These are phyloP conservation scores for Fusarium tricinctum DNA, from an alignment of 2,329 filamentous ascomycete species.

Conservation along the genomic window DNA sequence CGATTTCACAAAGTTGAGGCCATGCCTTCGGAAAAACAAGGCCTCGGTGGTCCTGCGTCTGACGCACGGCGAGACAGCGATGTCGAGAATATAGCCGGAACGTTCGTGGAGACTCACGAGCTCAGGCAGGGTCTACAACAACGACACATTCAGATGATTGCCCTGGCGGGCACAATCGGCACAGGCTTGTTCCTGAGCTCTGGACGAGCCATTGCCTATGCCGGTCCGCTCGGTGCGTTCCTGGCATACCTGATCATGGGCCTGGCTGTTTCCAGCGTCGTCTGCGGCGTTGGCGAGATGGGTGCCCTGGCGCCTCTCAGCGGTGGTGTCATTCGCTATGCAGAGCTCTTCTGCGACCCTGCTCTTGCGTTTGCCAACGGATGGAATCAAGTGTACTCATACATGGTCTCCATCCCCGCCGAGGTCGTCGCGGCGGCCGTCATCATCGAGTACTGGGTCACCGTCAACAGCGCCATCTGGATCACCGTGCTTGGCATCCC, in stretches of 20 bases:
- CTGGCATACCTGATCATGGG: conserved; percentile 4
- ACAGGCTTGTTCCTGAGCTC: conserved; percentile 15
- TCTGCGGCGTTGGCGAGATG: conserved; percentile 17
- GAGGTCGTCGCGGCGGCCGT: conserved; percentile 18
- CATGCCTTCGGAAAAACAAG: conserved; percentile 4
- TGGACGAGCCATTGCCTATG: conserved; percentile 1
- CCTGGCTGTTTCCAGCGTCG: not conserved
- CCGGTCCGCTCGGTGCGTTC: conserved; percentile 7
- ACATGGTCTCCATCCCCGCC: conserved; percentile 5
- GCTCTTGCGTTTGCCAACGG: conserved; percentile 10
- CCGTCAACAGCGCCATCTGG: conserved; percentile 15
- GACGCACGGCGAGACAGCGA: not conserved
- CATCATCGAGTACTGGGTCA: conserved; percentile 15
- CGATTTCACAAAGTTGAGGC: not conserved
- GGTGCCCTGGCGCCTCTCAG: conserved; percentile 10
- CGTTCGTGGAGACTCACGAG: not conserved
- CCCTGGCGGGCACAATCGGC: conserved; percentile 5
- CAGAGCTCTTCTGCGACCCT: conserved; percentile 10
- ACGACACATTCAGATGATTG: conserved; percentile 21
- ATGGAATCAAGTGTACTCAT: conserved; percentile 6
- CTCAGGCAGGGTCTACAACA: conserved; percentile 5
- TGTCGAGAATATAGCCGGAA: conserved; percentile 12
- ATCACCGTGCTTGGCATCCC: not conserved
- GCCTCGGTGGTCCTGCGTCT: not conserved
- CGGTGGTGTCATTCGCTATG: conserved; percentile 13